Evolutionary conservation across 352 stramenopile species (phyloP), one percentile per base, ranked within the genome.

Genomic region (Pythium phragmiticola): DNA sequence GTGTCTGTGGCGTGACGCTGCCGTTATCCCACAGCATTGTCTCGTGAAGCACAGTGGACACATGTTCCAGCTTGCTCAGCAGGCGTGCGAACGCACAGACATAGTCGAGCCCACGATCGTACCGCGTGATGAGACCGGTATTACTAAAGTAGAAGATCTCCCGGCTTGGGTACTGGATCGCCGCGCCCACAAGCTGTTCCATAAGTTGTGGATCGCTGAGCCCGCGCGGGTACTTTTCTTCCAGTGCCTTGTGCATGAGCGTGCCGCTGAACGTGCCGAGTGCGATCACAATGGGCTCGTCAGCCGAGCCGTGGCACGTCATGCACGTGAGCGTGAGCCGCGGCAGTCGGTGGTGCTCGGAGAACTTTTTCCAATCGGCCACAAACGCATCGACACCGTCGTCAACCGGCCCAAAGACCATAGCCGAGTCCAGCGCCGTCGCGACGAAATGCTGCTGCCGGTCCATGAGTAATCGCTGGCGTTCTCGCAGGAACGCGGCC

Each of bases 81-180:
- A 74, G 14, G 9, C 33, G 36, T 19, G 33, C 50, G 3, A 74
- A 47, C 4, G 63, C 52, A 6, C 34, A 4, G n/a, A 71, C 48
- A 58, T 68, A 71, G 54, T 74, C 63, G 8, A 74, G 30, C 4
- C 69, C 68, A 0, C 47, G 34, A n/a, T 70, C 58, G 36, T 65
- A 68, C 17, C 43, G 43, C 13, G 42, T 65, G 42, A 74, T 68
- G 11, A 48, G 45, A 2, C 57, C 58, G 2, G 42, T 48, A 4
- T 37, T 33, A 28, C 14, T 60, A 54, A 74, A 60, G 28, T 66
- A 43, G 28, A 67, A 68, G 43, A 65, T 57, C 9, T 70, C 33
- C 30, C 30, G 26, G 42, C 63, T 65, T 17, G 68, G 63, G 19
- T 74, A 74, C 34, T 52, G 57, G 50, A 74, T 71, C 52, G 51